Evolutionary conservation across 2,329 filamentous ascomycete species (phyloP).

Genomic region (Neofusicoccum kwambonambiense): DNA sequence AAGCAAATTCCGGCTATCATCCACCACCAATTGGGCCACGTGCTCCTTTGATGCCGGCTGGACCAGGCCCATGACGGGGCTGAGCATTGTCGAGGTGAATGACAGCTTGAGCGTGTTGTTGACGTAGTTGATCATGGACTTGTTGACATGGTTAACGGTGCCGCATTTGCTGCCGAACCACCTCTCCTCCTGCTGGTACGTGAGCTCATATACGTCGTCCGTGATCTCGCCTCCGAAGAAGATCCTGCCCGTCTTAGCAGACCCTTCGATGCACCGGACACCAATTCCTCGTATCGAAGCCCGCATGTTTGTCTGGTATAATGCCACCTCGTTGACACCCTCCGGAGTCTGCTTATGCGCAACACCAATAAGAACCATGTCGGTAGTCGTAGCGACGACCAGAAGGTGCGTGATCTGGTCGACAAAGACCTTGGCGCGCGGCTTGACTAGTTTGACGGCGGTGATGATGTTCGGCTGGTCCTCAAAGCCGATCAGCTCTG

Average conservation of each 20-base stretch:
- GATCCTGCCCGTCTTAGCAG: constrained; percentile 76
- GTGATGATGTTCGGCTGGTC: constrained; percentile 86
- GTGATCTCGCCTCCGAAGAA: constrained; percentile 83
- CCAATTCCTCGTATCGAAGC: constrained; percentile 73
- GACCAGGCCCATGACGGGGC: constrained; percentile 39
- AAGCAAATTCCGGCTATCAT: constrained; percentile 82
- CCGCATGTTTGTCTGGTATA: constrained; percentile 88
- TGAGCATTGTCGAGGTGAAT: constrained; percentile 53
- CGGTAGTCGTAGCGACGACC: constrained; percentile 80
- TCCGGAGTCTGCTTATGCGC: constrained; percentile 62
- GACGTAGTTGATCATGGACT: constrained; percentile 47
- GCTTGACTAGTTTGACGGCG: constrained; percentile 82
- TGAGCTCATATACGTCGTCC: constrained; percentile 89
- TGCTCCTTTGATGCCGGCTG: constrained; percentile 52
- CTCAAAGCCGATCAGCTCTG: constrained; percentile 88
- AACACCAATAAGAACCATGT: constrained; percentile 85
- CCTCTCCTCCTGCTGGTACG: constrained; percentile 94
- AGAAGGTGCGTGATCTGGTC: constrained; percentile 81
- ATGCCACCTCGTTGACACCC: constrained; percentile 69
- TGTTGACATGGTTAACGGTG: constrained; percentile 82
- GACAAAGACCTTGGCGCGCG: constrained; percentile 84
- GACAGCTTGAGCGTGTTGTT: constrained; percentile 45
- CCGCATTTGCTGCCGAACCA: constrained; percentile 91
- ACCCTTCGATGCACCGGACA: constrained; percentile 76
- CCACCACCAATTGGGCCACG: constrained; percentile 77